Percentiles rank a stretch among this genome's conserved stretches.
Evolutionary conservation across 2,329 filamentous ascomycete species (phyloP).

Genomic region (Mycosphaerella sp.): DNA sequence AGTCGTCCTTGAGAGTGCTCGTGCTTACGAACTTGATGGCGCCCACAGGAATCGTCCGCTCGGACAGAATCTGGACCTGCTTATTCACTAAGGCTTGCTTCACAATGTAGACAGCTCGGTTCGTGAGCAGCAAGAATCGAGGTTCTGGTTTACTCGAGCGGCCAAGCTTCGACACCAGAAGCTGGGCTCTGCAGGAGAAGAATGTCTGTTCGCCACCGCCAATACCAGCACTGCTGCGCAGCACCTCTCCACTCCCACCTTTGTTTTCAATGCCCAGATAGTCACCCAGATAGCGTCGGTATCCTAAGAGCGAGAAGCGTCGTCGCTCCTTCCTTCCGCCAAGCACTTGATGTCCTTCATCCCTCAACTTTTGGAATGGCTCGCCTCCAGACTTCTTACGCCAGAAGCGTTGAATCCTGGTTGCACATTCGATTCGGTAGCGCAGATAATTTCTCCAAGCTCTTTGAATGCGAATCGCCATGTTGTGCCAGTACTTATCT

Average conservation of each 20-base stretch:
- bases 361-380: constrained; percentile 80
- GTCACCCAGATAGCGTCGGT: constrained; percentile 86
- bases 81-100: constrained; percentile 76
- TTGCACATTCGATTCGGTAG: constrained; percentile 87
- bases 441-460: constrained; percentile 95
- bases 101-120: constrained; percentile 78
- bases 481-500: constrained; percentile 98
- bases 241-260: constrained; percentile 71
- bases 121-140: constrained; percentile 73
- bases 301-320: constrained; percentile 84
- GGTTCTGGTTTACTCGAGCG: constrained; percentile 91
- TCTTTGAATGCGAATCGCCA: constrained; percentile 94
- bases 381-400: constrained; percentile 84
- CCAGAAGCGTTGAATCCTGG: constrained; percentile 92
- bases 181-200: constrained; percentile 87
- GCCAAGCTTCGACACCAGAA: constrained; percentile 90
- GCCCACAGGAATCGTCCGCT: constrained; percentile 74
- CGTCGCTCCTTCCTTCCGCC: constrained; percentile 83
- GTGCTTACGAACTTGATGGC: constrained; percentile 81
- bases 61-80: constrained; percentile 71
- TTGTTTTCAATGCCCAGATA: constrained; percentile 83
- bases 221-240: constrained; percentile 68
- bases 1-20: constrained; percentile 83
- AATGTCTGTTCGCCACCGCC: constrained; percentile 62
- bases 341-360: constrained; percentile 77